Base-by-base conservation (phyloP, 2,329 filamentous ascomycete genomes). In the Neopestalotiopsis sp. region DNA sequence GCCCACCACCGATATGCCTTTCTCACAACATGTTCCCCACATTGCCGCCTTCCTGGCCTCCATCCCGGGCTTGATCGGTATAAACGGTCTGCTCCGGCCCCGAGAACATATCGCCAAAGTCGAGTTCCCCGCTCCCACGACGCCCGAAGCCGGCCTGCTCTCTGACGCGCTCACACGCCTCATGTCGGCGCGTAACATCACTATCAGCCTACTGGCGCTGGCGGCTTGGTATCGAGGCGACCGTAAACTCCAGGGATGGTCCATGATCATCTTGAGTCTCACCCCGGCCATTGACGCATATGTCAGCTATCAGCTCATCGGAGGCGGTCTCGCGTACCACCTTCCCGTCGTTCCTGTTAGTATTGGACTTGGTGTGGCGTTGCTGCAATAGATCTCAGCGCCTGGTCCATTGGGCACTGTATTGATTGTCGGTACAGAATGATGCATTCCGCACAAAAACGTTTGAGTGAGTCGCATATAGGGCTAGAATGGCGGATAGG, bases 261-360 rank as follows among this genome's bases (percentile, higher is more conserved):
- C 24, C n/a, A 20, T 59, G 57, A 20, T 59, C 24, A 20, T 59
- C 20, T 30, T 59, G n/a, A 59, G 57, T 59, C 24, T 24, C 24
- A 5, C 20, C 7, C 57, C 57, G 13, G 24, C 24, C 30, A 20
- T 59, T 20, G 57, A 59, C 5, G 20, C 3, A 2, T 30, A 24
- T 24, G 57, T 59, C n/a, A 59, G 57, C 57, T 59, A 30, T 20
- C 13, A 59, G 57, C 57, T 59, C 57, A 59, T 28, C 13, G 57
- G 57, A 59, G 13, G 57, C 24, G 57, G 57, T 20, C 24, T 28
- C 4, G 17, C 7, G 24, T 28, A 59, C 24, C 57, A 59, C 24
- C 4, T 59, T 13, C 57, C 57, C 13, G 24, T 59, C 12, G 5
- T 59, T 1, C 4, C 4, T 7, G 24, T 9, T 30, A 14, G 20